phyloP scores from a whole-genome alignment of 805 yeast species.

The Zygosaccharomyces bisporus region DNA sequence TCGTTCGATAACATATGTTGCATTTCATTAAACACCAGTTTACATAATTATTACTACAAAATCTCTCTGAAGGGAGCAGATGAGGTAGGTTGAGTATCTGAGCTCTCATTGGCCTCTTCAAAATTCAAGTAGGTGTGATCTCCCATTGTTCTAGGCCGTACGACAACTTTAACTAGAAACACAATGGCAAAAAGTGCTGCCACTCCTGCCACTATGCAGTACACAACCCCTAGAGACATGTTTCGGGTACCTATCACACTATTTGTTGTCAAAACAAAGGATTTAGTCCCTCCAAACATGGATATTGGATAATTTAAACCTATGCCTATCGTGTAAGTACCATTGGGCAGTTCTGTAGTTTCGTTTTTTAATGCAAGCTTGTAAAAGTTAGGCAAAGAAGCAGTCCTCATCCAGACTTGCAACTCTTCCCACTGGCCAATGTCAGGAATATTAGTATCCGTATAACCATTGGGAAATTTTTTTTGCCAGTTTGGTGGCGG shows the following conservation, averaged over 20 bases:
- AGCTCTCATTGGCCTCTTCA: constrained; percentile 20
- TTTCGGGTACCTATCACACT: constrained; percentile 86
- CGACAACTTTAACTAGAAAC: constrained; percentile 74
- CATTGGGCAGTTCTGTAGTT: constrained; percentile 50
- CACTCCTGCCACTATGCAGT: constrained; percentile 76
- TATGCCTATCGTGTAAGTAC: constrained; percentile 66
- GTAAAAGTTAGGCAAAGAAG: constrained; percentile 85
- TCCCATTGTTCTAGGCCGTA: constrained; percentile 81
- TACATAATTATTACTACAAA: constrained; percentile 10
- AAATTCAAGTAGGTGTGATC: constrained; percentile 66
- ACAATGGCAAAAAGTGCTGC: constrained; percentile 66
- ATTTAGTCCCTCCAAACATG: constrained; percentile 84
- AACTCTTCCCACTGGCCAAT: constrained; percentile 62
- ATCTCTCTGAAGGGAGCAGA: constrained; percentile 23
- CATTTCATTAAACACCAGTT: constrained; percentile 1
- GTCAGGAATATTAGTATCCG: constrained; percentile 65
- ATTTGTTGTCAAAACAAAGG: constrained; percentile 75
- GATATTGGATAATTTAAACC: constrained; percentile 79
- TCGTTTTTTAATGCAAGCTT: constrained; percentile 77
- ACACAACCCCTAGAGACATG: constrained; percentile 77
- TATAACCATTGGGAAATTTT: constrained; percentile 69
- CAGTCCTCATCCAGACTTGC: constrained; percentile 90
- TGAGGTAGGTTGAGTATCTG: constrained; percentile 6
- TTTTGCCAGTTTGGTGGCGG: constrained; percentile 86
- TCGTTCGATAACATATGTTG: not conserved